Evolutionary conservation across 306 rosid species (phyloP), one percentile per base, ranked within the genome.

Genomic region (Cicer yamashitae): DNA sequence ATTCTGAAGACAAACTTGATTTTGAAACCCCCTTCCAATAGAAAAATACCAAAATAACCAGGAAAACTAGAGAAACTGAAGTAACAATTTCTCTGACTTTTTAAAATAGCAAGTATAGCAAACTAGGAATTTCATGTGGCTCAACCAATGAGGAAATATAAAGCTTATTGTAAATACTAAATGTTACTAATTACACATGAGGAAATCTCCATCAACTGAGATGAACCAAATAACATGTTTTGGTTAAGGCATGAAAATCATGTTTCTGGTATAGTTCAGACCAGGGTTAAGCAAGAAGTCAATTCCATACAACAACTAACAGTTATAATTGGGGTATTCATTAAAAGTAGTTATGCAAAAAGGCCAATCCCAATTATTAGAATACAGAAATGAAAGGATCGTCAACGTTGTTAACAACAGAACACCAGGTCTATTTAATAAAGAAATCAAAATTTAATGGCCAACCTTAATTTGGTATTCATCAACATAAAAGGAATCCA

Each of bases 31-130:
- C 39, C 37, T 61, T 52, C 58, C 58, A 73, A 39, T 51, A 43
- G 61, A 48, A 74, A 15, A 22, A 51, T 48, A 46, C 41, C 75
- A 79, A 74, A 44, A 51, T 86, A 89, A 47, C 89, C 85, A 65
- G 48, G 70, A 87, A 83, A 45, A 91, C 92, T 86, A 82, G 81
- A 86, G 5, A 38, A 71, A 79, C 38, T 41, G 46, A 41, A 70
- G 67, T 25, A 63, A 54, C 10, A 66, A 52, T 51, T 71, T 45
- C 44, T 53, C 73, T 64, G 62, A 51, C n/a, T 53, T 79, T 43
- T 53, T 54, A 54, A 54, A 10, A 56, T 7, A 37, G 12, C 63
- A 17, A 47, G 10, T 57, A 39, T 4, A 46, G 70, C 43, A 71
- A 75, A 59, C 65, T 47, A 39, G 30, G 80, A 78, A 41, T 53